A percentile compares a stretch with the other conserved stretches of the same genome.
Conservation (phyloP, 2,329 filamentous ascomycete species). For the Sclerotinia subarctica region DNA sequence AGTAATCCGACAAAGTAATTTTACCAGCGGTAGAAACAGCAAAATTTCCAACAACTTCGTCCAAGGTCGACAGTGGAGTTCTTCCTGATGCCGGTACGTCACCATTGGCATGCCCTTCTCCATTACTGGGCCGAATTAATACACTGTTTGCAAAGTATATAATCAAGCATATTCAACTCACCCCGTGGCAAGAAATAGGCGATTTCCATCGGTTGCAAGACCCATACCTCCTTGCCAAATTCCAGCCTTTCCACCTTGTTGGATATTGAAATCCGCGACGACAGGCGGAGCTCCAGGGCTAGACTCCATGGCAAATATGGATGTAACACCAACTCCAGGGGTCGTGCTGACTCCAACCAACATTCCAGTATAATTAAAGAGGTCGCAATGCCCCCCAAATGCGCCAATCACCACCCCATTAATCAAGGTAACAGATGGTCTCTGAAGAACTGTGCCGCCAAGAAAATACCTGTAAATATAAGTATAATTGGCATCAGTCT, state of each 20-base stretch:
- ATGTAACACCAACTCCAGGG: constrained; percentile 37
- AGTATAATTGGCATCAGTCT: not conserved
- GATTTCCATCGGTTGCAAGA: constrained; percentile 37
- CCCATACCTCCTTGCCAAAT: constrained; percentile 42
- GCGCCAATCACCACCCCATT: constrained; percentile 45
- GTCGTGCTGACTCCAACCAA: constrained; percentile 38
- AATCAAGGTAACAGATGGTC: constrained; percentile 42
- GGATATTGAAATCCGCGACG: constrained; percentile 35
- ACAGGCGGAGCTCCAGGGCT: constrained; percentile 41
- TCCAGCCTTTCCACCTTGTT: constrained; percentile 42
- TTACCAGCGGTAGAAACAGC: constrained; percentile 46
- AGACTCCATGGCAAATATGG: constrained; percentile 44
- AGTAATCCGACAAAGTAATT: constrained; percentile 47
- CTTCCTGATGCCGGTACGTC: constrained; percentile 36
- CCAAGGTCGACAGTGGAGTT: constrained; percentile 45
- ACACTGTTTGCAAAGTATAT: not conserved
- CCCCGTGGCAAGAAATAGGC: constrained; percentile 37
- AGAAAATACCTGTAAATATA: constrained; percentile 41
- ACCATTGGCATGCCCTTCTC: constrained; percentile 13
- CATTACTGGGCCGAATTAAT: not conserved
- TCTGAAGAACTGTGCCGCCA: constrained; percentile 46
- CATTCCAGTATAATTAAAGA: constrained; percentile 45
- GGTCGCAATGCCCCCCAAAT: constrained; percentile 49
- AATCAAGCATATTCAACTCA: constrained; percentile 22
- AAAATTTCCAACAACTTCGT: constrained; percentile 50